These are phyloP conservation scores for Hirsutella thompsonii DNA, from an alignment of 2,329 filamentous ascomycete genomes.

Conservation along the genomic window DNA sequence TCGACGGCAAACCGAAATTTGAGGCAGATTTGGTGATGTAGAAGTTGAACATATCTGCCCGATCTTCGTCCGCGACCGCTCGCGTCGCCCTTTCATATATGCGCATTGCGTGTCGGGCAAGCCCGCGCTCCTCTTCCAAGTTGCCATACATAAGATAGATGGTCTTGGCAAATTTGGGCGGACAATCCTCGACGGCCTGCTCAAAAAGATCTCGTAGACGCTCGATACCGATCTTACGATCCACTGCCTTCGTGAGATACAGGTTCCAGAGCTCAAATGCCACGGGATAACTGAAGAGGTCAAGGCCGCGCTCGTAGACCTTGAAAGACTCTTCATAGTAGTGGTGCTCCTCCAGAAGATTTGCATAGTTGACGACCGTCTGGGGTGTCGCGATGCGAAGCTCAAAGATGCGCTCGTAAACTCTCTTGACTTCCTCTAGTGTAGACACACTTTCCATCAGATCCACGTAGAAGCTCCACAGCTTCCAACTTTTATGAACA, in stretches of 20 bases:
- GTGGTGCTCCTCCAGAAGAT: constrained; percentile 82
- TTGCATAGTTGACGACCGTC: constrained; percentile 97
- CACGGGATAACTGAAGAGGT: constrained; percentile 97
- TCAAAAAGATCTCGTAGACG: constrained; percentile 90
- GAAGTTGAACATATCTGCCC: constrained; percentile 96
- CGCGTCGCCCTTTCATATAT: constrained; percentile 97
- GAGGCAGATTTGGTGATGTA: constrained; percentile 98
- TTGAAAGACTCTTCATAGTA: constrained; percentile 99
- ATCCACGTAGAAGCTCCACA: constrained; percentile 99
- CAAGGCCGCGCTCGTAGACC: constrained; percentile 86
- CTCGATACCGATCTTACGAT: constrained; percentile 92
- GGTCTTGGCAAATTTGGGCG: constrained; percentile 89
- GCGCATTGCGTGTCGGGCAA: constrained; percentile 93
- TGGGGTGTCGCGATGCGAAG: constrained; percentile 95
- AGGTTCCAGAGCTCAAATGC: constrained; percentile 98
- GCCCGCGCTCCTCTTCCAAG: constrained; percentile 85
- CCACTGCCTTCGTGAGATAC: constrained; percentile 93
- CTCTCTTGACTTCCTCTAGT: constrained; percentile 80
- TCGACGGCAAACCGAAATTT: constrained; percentile 93
- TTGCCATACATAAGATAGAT: constrained; percentile 98
- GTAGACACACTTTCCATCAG: constrained; percentile 89
- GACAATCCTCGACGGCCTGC: constrained; percentile 88
- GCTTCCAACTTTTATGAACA: constrained; percentile 97
- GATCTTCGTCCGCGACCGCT: constrained; percentile 87
- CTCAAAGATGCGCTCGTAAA: constrained; percentile 97